A percentile compares a stretch with the other conserved stretches of the same genome.
Evolutionary conservation across 2,329 filamentous ascomycete genomes (phyloP).

Genomic region (Nemania diffusa): DNA sequence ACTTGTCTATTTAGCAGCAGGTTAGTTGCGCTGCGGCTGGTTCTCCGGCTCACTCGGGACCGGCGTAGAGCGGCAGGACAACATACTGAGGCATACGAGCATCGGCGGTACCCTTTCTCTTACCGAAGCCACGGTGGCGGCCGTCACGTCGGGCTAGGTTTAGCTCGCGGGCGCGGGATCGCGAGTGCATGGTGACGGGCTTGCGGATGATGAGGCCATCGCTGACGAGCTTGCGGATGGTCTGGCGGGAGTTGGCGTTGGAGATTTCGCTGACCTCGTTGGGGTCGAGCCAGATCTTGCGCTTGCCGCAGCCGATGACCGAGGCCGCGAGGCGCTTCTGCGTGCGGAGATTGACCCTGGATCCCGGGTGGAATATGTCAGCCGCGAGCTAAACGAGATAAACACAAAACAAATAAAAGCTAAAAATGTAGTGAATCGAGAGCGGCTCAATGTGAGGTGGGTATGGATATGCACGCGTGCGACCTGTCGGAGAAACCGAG

Average conservation of each 20-base stretch:
- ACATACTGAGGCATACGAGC: constrained; percentile 98
- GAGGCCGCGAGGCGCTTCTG: constrained; percentile 99
- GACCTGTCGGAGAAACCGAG: background rate
- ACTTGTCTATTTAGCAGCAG: constrained; percentile 74
- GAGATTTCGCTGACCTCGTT: constrained; percentile 99
- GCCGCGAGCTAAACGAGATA: background rate
- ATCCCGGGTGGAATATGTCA: constrained; percentile 43
- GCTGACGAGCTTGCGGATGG: constrained; percentile 98
- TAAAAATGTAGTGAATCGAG: background rate
- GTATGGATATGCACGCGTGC: background rate
- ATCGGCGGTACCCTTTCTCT: constrained; percentile 99
- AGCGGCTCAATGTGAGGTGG: background rate
- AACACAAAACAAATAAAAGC: background rate
- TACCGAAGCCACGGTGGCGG: constrained; percentile 99
- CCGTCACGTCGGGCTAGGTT: constrained; percentile 94
- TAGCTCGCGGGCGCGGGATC: constrained; percentile 93
- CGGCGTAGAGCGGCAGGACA: constrained; percentile 38
- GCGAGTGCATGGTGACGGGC: constrained; percentile 99
- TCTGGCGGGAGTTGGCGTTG: constrained; percentile 99
- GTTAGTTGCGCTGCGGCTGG: constrained; percentile 7
- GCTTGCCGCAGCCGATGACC: constrained; percentile 98
- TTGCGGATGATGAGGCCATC: constrained; percentile 99
- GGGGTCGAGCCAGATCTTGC: constrained; percentile 99
- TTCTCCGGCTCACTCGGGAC: background rate
- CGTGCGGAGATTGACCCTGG: constrained; percentile 98